Base-by-base conservation (phyloP, 2,329 filamentous ascomycete species). In the Cadophora malorum region DNA sequence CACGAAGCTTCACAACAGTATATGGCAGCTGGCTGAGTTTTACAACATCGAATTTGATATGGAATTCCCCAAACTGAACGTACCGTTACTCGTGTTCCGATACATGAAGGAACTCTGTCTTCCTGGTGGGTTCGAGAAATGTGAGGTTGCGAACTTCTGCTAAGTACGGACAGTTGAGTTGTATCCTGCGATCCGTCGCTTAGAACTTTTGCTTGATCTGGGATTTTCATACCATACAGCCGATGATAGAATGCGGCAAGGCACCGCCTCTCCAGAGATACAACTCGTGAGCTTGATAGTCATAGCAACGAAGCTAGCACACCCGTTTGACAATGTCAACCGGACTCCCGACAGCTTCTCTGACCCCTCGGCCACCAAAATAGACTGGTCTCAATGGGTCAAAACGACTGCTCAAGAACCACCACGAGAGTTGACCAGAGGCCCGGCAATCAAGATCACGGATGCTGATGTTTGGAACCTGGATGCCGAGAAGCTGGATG, bases 381-480 rank as follows among this genome's bases (percentile, higher is more conserved):
- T 97, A 65, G 82, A 95, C 76, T 98, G 95, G 95, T 70, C 79
- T 0, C 79, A 79, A 35, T 98, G 95, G 95, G 80, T 81, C 56
- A 77, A 81, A 3, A 79, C 82, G 23, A 86, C 87, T 74, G 35
- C 72, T 72, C 64, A 79, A 69, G 70, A 76, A 23, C 69, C 74
- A 35, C 38, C 53, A 31, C 69, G 74, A 31, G 74, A 74, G 0
- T 75, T 79, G 14, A 76, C 79, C 68, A 70, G 83, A 73, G 78
- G 80, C 72, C 77, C 84, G 72, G 83, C 88, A 75, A 79, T 87
- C 10, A 77, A 81, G n/a, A 77, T 91, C 25, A 85, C 82, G 6
- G 89, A 91, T 65, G 80, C 81, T 4, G 86, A 93, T 72, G 84
- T 92, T 9, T 83, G 89, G 50, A 77, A 80, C 1, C 89, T 94